These are phyloP conservation scores for Selaginella tamariscina DNA, from an alignment of 75 land plant species.

Conservation along the genomic window DNA sequence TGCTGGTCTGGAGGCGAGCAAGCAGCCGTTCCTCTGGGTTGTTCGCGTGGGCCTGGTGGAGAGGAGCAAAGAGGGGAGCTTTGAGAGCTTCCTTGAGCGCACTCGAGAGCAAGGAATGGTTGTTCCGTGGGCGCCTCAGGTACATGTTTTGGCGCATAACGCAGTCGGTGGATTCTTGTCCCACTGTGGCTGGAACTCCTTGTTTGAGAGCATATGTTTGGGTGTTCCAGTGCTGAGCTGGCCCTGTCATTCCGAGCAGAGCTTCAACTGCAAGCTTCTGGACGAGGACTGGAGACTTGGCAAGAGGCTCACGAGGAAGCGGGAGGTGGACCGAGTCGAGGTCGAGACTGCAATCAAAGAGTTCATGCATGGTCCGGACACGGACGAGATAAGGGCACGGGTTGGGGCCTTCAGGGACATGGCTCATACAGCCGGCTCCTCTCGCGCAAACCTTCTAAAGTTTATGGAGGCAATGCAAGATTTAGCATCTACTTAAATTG, in stretches of 20 bases:
- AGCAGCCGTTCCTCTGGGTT: background rate
- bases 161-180: constrained; percentile 2
- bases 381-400: background rate
- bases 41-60: background rate
- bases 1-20: background rate
- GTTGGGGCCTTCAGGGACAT: background rate
- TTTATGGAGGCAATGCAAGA: background rate
- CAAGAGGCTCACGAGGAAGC: background rate
- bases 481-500: too few species aligned
- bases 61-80: background rate
- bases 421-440: background rate
- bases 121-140: constrained; percentile 5
- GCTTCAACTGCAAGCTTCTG: background rate
- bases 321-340: background rate
- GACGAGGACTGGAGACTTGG: background rate
- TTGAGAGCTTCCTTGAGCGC: background rate
- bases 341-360: background rate
- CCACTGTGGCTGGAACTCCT: constrained; percentile 8
- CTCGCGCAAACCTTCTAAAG: background rate
- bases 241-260: background rate
- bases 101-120: constrained; percentile 7
- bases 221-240: constrained; percentile 1
- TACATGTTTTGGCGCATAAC: background rate
- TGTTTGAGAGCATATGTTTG: background rate
- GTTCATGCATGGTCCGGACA: background rate